Evolutionary conservation across 2,329 filamentous ascomycete genomes (phyloP).

Genomic region (Aureobasidium sp.): DNA sequence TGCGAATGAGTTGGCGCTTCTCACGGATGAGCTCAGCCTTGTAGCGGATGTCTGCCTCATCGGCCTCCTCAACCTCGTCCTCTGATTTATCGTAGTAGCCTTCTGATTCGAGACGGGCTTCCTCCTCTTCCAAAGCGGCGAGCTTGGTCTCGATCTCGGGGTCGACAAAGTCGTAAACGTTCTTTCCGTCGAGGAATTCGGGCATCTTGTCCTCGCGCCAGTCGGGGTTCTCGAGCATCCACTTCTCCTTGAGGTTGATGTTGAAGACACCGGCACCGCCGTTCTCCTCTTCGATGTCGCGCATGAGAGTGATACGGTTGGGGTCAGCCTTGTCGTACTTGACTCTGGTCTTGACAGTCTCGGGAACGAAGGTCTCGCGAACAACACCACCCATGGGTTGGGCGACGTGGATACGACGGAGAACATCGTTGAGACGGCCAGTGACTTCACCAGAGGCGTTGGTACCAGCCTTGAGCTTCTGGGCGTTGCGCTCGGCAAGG

Average conservation of each 20-base stretch:
- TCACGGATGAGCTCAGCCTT: slow-evolving; percentile 95
- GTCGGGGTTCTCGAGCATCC: slow-evolving; percentile 74
- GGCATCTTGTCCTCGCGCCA: slow-evolving; percentile 97
- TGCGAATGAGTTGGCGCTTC: slow-evolving; percentile 85
- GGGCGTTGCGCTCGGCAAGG: slow-evolving; percentile 83
- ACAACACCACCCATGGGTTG: slow-evolving; percentile 73
- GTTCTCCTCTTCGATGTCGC: slow-evolving; percentile 83
- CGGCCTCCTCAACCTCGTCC: slow-evolving; percentile 72
- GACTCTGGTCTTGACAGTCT: slow-evolving; percentile 67
- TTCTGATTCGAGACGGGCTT: slow-evolving; percentile 82
- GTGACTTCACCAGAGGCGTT: slow-evolving; percentile 67
- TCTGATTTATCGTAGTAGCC: slow-evolving; percentile 78
- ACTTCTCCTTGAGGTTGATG: slow-evolving; percentile 81
- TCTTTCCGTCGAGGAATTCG: slow-evolving; percentile 90
- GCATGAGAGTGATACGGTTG: slow-evolving; percentile 69
- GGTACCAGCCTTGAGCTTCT: slow-evolving; percentile 86
- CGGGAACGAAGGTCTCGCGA: slow-evolving; percentile 79
- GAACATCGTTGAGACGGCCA: slow-evolving; percentile 78
- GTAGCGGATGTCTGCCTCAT: slow-evolving; percentile 76
- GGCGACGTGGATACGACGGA: slow-evolving; percentile 95
- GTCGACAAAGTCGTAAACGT: slow-evolving; percentile 95
- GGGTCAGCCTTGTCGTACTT: slow-evolving; percentile 90
- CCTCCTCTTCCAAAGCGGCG: slow-evolving; percentile 84
- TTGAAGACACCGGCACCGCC: slow-evolving; percentile 95
- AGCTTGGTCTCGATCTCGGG: slow-evolving; percentile 94